phyloP scores from a whole-genome alignment of 2,329 filamentous ascomycete genomes.

The Botryosphaeria dothidea region DNA sequence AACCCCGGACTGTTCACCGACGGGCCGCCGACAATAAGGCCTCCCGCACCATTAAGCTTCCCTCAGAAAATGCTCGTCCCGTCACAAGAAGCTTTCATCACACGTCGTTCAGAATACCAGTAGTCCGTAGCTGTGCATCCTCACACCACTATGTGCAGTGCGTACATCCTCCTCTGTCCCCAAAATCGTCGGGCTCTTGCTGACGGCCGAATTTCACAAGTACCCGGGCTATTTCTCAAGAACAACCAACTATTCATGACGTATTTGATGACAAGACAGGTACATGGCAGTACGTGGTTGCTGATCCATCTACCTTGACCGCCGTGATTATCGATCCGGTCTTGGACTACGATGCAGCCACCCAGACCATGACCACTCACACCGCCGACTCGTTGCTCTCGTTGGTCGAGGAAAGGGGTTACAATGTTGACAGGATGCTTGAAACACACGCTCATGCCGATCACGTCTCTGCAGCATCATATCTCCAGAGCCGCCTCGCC shows the following conservation, averaged over 20 bases:
- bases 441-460: conserved; percentile 64
- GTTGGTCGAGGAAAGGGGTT: conserved; percentile 44
- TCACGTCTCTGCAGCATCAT: conserved; percentile 58
- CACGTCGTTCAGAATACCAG: no score
- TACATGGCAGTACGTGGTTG: conserved; percentile 61
- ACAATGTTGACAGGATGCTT: conserved; percentile 53
- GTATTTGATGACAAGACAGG: conserved; percentile 42
- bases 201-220: no score
- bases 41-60: no score
- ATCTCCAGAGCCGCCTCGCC: conserved; percentile 51
- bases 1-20: no score
- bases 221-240: no score
- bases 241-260: conserved; percentile 29
- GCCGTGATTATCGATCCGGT: conserved; percentile 63
- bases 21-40: no score
- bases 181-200: no score
- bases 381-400: conserved; percentile 54
- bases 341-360: conserved; percentile 53
- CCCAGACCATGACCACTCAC: conserved; percentile 46
- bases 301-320: conserved; percentile 48
- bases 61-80: no score
- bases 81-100: no score
- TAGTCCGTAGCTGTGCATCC: no score
- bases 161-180: no score
- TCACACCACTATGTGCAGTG: no score